A percentile compares a stretch with the other conserved stretches of the same genome.
Evolutionary conservation across 495 filamentous ascomycete species (phyloP).

Genomic region (Hypoxylon perforatum): DNA sequence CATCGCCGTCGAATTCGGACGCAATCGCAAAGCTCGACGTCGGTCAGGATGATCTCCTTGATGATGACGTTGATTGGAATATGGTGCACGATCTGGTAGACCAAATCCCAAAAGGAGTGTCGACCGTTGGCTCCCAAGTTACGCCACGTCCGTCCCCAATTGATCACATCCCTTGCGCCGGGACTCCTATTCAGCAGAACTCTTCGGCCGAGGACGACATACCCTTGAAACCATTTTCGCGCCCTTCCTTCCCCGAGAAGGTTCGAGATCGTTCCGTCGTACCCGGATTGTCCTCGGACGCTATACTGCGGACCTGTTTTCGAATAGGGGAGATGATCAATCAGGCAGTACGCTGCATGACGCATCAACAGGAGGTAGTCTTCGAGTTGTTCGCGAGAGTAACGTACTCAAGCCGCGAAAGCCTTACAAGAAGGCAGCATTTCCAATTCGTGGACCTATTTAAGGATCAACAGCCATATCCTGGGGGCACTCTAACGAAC

Average conservation of each 20-base stretch:
- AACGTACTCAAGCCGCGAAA: constrained; percentile 61
- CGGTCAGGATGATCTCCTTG: constrained; percentile 45
- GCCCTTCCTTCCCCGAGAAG: constrained; percentile 60
- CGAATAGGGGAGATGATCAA: constrained; percentile 67
- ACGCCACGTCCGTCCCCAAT: background rate
- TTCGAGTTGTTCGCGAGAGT: constrained; percentile 71
- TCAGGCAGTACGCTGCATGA: constrained; percentile 51
- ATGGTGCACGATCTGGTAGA: constrained; percentile 37
- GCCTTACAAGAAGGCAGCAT: constrained; percentile 58
- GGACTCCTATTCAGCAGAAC: background rate
- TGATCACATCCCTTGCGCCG: background rate
- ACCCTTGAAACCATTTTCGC: constrained; percentile 53
- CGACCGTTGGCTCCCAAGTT: background rate
- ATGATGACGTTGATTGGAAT: constrained; percentile 53
- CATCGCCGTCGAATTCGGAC: constrained; percentile 25
- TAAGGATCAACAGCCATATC: constrained; percentile 64
- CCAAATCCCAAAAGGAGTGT: constrained; percentile 10
- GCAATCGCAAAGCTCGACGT: background rate
- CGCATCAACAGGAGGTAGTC: constrained; percentile 53
- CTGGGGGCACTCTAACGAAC: constrained; percentile 59
- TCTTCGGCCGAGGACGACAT: constrained; percentile 5
- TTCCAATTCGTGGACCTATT: constrained; percentile 71
- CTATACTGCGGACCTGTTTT: constrained; percentile 68
- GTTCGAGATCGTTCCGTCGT: constrained; percentile 64
- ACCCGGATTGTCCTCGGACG: constrained; percentile 59